A percentile compares a stretch with the other conserved stretches of the same genome.
Conservation (phyloP, 345 rosid genomes). For the Eucalyptus sp. region DNA sequence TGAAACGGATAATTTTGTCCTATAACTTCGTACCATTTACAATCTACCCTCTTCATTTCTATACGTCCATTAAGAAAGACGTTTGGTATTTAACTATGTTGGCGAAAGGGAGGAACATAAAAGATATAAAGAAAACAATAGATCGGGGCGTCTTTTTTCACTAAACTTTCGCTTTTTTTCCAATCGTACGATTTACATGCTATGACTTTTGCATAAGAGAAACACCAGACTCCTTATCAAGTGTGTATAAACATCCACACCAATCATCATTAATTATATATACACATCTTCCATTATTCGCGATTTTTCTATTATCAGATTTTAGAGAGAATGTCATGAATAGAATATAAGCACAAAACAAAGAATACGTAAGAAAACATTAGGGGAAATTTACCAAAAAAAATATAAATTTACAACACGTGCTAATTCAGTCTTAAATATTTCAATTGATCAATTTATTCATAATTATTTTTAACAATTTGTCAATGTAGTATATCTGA, state of each 20-base stretch:
- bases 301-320: no score
- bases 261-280: background rate
- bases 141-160: background rate
- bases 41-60: background rate
- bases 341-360: no score
- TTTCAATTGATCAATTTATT: no score
- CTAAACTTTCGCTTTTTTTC: background rate
- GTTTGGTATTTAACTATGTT: background rate
- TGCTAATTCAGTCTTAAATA: accelerated
- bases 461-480: no score
- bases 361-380: background rate
- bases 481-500: accelerated
- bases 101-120: background rate
- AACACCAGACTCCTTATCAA: background rate
- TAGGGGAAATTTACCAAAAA: accelerated
- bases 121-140: background rate
- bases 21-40: background rate
- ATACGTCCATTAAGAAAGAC: background rate
- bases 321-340: no score
- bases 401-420: accelerated
- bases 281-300: background rate
- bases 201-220: no score
- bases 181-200: background rate
- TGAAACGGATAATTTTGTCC: background rate
- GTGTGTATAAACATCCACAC: background rate